Conservation (phyloP, 108 stramenopile genomes). For the Stephanodiscus minutulus region DNA sequence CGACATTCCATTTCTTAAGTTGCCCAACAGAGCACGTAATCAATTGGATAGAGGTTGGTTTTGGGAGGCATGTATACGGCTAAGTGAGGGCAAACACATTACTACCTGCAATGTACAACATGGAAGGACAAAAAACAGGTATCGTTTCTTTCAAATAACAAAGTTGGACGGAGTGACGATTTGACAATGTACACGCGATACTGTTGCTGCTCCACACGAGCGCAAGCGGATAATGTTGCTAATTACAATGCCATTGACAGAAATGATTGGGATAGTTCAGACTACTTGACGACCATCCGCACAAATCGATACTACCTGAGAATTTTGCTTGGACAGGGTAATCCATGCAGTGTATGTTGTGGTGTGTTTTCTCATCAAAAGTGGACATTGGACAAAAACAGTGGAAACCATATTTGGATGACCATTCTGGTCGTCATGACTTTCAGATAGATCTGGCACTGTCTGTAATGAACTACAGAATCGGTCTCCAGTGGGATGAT, state of each 20-base stretch:
- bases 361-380: neutral
- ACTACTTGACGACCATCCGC: too few species aligned
- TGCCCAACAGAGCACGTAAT: conserved; percentile 16
- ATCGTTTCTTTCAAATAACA: neutral
- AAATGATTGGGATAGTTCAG: conserved; percentile 4
- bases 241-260: conserved; percentile 1
- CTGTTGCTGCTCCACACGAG: neutral
- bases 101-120: conserved; percentile 10
- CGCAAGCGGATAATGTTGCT: conserved; percentile 2
- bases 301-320: too few species aligned
- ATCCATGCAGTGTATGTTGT: neutral
- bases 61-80: conserved; percentile 17
- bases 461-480: neutral
- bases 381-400: neutral
- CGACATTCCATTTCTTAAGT: conserved; percentile 21
- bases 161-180: conserved; percentile 12
- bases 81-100: conserved; percentile 1
- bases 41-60: conserved; percentile 15
- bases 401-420: neutral
- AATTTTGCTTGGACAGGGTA: neutral
- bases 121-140: conserved; percentile 17
- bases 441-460: conserved; percentile 6
- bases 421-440: neutral
- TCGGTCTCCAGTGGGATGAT: neutral
- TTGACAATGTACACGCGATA: conserved; percentile 1